Percentiles rank a stretch among this genome's conserved stretches.
Conservation (phyloP, 768 basidiomycete species). For the Mycena vitilis region DNA sequence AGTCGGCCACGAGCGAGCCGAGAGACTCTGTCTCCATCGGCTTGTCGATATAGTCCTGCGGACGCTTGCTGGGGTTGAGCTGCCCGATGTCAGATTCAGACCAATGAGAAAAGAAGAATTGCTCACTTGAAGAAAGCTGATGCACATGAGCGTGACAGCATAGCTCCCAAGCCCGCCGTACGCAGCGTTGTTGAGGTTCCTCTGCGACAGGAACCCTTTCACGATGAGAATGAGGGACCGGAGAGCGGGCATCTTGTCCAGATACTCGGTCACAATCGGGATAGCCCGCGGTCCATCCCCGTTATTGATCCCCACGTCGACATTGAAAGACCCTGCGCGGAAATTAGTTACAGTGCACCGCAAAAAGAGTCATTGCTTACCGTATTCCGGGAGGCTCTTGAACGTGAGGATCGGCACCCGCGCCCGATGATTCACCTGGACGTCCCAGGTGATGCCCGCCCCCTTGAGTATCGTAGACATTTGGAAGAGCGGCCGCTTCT, state of each 20-base stretch:
- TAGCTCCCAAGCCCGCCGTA: conserved; percentile 76
- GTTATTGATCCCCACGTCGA: conserved; percentile 78
- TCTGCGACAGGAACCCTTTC: conserved; percentile 70
- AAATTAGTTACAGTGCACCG: neutral
- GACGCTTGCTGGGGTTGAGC: conserved; percentile 72
- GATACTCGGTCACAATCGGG: conserved; percentile 62
- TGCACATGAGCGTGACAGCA: conserved; percentile 69
- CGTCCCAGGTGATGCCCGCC: conserved; percentile 55
- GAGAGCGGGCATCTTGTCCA: conserved; percentile 67
- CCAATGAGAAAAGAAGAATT: neutral
- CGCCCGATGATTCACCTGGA: conserved; percentile 44
- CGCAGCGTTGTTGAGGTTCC: conserved; percentile 72
- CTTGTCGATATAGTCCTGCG: conserved; percentile 53
- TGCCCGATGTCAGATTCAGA: conserved; percentile 37
- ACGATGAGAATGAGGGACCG: conserved; percentile 69
- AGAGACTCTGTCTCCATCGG: conserved; percentile 64
- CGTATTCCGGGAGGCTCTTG: conserved; percentile 55
- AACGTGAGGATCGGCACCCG: conserved; percentile 75
- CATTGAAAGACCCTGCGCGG: conserved; percentile 61
- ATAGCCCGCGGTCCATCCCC: conserved; percentile 65
- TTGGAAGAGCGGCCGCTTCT: conserved; percentile 57
- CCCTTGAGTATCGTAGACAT: conserved; percentile 60
- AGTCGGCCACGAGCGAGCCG: conserved; percentile 71
- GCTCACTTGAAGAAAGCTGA: conserved; percentile 76
- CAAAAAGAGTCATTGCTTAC: conserved; percentile 38